Evolutionary conservation across 2,329 filamentous ascomycete genomes (phyloP).

Genomic region (Chalara sp.): DNA sequence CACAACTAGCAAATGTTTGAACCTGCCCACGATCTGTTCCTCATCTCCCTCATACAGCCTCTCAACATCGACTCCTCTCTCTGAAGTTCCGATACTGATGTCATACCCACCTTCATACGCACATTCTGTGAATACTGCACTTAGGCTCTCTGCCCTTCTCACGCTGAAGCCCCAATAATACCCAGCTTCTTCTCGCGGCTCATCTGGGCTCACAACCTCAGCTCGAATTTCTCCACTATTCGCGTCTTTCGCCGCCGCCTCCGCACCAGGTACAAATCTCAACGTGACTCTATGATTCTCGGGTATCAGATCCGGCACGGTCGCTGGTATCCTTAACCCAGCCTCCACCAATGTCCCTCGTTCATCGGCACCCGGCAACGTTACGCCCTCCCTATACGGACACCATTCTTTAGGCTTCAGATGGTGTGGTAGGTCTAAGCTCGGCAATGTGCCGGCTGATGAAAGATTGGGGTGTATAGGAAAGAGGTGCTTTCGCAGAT

Average conservation of each 20-base stretch:
- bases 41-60: conserved; percentile 20
- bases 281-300: conserved; percentile 69
- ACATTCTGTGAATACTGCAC: conserved; percentile 70
- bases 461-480: conserved; percentile 72
- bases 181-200: conserved; percentile 66
- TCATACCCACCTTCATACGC: conserved; percentile 74
- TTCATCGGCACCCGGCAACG: conserved; percentile 39
- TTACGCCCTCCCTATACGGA: conserved; percentile 72
- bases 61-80: conserved; percentile 50
- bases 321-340: conserved; percentile 46
- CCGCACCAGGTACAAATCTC: conserved; percentile 44
- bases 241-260: conserved; percentile 29
- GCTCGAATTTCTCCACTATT: conserved; percentile 29
- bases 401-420: conserved; percentile 71
- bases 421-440: conserved; percentile 81
- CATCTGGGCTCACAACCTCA: conserved; percentile 58
- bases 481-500: conserved; percentile 71
- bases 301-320: conserved; percentile 44
- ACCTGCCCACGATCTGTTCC: conserved; percentile 31
- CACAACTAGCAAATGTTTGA: conserved; percentile 69
- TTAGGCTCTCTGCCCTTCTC: conserved; percentile 58
- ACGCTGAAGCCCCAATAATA: conserved; percentile 85
- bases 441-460: conserved; percentile 66
- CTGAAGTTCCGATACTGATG: conserved; percentile 75
- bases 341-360: conserved; percentile 49